These are phyloP conservation scores for Pigoraptor vietnamica DNA, from an alignment of 78 protist species.

Conservation along the genomic window DNA sequence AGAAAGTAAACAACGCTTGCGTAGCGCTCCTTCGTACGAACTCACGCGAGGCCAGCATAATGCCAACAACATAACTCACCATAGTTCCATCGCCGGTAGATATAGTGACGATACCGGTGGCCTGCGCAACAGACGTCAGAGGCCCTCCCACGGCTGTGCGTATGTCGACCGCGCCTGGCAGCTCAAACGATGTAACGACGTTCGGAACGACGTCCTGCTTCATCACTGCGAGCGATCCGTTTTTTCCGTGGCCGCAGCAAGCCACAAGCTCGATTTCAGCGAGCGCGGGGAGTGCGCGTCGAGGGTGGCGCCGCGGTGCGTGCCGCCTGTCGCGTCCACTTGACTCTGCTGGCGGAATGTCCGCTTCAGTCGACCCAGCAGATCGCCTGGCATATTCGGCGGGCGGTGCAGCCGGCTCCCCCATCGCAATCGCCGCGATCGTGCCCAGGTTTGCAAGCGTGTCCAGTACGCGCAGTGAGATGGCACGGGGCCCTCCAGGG, in stretches of 20 bases:
- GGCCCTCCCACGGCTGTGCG: background rate
- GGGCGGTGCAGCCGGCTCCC: background rate
- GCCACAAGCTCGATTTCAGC: background rate
- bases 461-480: background rate
- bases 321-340: too few species aligned
- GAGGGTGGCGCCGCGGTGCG: too few species aligned
- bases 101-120: background rate
- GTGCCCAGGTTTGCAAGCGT: background rate
- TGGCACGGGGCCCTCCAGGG: background rate
- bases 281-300: background rate
- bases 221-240: background rate
- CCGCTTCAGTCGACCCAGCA: background rate
- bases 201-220: background rate
- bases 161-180: background rate
- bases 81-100: background rate
- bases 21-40: too few species aligned
- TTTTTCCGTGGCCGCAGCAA: background rate
- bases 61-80: too few species aligned
- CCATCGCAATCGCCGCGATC: background rate
- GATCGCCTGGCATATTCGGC: background rate
- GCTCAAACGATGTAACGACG: background rate
- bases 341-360: too few species aligned
- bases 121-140: too few species aligned
- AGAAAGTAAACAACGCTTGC: too few species aligned
- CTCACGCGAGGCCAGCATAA: too few species aligned